phyloP scores from a whole-genome alignment of 139 green algal genomes.

The Astrephomene gubernaculifera region DNA sequence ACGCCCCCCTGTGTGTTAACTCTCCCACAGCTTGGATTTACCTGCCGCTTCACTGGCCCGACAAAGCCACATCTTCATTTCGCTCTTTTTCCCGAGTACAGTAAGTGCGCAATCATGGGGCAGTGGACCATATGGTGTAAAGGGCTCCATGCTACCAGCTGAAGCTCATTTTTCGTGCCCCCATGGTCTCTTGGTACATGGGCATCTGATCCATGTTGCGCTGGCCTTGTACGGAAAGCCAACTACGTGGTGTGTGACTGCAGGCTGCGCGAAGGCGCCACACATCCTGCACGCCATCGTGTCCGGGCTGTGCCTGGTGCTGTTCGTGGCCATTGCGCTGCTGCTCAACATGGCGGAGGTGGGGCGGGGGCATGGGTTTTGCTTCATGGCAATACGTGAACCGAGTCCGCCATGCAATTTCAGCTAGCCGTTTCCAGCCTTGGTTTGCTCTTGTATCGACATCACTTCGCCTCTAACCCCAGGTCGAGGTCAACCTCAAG shows the following conservation, averaged over 20 bases:
- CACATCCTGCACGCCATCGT: slow-evolving; percentile 29
- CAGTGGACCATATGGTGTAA: too few relatives aligned
- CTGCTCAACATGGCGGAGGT: slow-evolving; percentile 41
- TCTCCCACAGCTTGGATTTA: slow-evolving; percentile 1
- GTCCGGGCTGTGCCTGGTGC: background rate
- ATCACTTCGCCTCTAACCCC: background rate
- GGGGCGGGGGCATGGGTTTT: background rate
- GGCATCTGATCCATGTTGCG: too few relatives aligned
- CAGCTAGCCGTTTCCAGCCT: background rate
- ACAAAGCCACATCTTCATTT: background rate
- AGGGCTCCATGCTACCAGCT: too few relatives aligned
- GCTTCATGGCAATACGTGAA: too few relatives aligned
- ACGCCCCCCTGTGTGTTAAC: too few relatives aligned
- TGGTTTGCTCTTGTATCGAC: background rate
- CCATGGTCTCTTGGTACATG: too few relatives aligned
- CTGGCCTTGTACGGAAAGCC: too few relatives aligned
- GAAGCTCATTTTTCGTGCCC: too few relatives aligned
- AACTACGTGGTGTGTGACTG: too few relatives aligned
- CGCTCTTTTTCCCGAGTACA: background rate
- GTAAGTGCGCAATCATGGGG: background rate
- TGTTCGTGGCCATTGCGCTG: slow-evolving; percentile 25
- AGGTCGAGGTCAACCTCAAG: slow-evolving; percentile 32
- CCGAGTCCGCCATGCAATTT: background rate
- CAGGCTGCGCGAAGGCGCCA: slow-evolving; percentile 14
- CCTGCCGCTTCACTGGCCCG: background rate